phyloP scores from a whole-genome alignment of 2,329 filamentous ascomycete genomes.

The Conoideocrella luteorostrata region DNA sequence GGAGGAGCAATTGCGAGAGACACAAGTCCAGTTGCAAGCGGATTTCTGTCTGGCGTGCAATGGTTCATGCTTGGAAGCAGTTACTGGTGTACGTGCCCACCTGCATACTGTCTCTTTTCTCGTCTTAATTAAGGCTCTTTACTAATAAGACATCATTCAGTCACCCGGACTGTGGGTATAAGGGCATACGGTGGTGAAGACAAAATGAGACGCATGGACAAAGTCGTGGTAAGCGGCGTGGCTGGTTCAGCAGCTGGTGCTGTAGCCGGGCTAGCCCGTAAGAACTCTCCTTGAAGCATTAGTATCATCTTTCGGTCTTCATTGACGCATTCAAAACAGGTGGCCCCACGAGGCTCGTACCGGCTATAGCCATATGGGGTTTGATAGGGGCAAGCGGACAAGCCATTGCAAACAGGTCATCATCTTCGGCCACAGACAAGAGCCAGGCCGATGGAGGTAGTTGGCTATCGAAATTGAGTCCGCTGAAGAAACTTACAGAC shows the following conservation, averaged over 20 bases:
- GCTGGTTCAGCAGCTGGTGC: conserved; percentile 65
- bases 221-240: conserved; percentile 59
- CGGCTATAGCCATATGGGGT: conserved; percentile 44
- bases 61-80: conserved; percentile 73
- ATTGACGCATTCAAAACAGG: conserved; percentile 33
- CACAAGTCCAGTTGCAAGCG: conserved; percentile 62
- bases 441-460: conserved; percentile 32
- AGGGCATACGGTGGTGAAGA: conserved; percentile 44
- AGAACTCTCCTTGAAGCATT: too few relatives aligned
- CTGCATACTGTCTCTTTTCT: too few relatives aligned
- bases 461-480: conserved; percentile 60
- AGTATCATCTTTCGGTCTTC: too few relatives aligned
- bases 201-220: conserved; percentile 50
- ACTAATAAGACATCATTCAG: conserved; percentile 24
- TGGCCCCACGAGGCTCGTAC: conserved; percentile 46
- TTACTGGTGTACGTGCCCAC: conserved; percentile 59
- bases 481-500: conserved; percentile 63
- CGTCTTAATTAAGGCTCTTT: too few relatives aligned
- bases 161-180: conserved; percentile 40
- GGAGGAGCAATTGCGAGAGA: conserved; percentile 66
- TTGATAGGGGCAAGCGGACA: conserved; percentile 34
- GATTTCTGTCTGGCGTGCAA: conserved; percentile 66
- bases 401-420: conserved; percentile 26
- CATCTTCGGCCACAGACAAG: conserved; percentile 18
- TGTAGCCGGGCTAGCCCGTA: conserved; percentile 50